A percentile compares a stretch with the other conserved stretches of the same genome.
phyloP scores from a whole-genome alignment of 2,329 filamentous ascomycete genomes.

The Lasiodiplodia citricola region DNA sequence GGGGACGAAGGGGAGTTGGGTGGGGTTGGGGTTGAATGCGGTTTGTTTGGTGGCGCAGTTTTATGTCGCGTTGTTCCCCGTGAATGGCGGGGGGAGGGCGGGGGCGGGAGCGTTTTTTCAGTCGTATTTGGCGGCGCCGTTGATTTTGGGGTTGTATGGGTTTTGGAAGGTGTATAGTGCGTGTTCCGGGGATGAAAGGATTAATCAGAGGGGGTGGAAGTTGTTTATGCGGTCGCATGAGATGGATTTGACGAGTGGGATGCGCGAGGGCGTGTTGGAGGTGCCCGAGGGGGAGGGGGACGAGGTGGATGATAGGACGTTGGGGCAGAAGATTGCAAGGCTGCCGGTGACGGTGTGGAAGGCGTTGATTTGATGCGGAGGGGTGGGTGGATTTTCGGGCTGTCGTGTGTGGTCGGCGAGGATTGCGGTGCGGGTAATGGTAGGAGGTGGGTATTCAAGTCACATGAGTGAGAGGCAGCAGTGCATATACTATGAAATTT shows the following conservation, averaged over 20 bases:
- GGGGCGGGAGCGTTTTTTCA: conserved; percentile 53
- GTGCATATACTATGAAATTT: too few species aligned
- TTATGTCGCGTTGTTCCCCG: conserved; percentile 31
- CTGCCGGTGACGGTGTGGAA: background rate
- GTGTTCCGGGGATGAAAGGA: background rate
- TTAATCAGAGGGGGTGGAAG: conserved; percentile 28
- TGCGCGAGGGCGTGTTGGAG: conserved; percentile 32
- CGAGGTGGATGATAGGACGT: background rate
- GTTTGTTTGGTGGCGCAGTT: conserved; percentile 47
- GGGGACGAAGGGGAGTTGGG: too few species aligned
- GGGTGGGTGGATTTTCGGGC: background rate
- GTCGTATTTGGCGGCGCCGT: conserved; percentile 52
- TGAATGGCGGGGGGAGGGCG: conserved; percentile 32
- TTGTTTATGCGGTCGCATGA: conserved; percentile 37
- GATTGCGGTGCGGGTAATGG: too few species aligned
- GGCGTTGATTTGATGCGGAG: background rate
- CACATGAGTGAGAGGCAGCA: too few species aligned
- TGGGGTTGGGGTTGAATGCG: conserved; percentile 47
- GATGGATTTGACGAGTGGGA: conserved; percentile 43
- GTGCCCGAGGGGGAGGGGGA: background rate
- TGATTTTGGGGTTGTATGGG: conserved; percentile 56
- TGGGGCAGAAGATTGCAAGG: background rate
- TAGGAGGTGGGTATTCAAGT: too few species aligned
- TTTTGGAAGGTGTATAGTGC: conserved; percentile 35
- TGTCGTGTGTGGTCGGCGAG: too few species aligned